These are phyloP conservation scores for Cercospora sp. DNA, from an alignment of 2,329 filamentous ascomycete genomes.

Conservation along the genomic window DNA sequence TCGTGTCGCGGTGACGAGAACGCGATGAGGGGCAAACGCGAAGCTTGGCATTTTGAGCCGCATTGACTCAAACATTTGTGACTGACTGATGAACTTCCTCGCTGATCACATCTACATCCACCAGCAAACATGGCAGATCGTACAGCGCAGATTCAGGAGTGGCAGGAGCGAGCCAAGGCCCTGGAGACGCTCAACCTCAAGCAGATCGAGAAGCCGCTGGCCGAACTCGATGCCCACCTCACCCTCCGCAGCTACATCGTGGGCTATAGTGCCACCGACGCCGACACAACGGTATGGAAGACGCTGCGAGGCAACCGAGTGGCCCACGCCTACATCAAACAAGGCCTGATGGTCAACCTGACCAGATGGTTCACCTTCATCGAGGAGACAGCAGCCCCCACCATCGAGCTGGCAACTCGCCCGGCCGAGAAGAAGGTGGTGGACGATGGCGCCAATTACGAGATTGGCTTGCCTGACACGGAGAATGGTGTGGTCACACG, in stretches of 20 bases:
- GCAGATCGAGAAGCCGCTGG: slow-evolving; percentile 69
- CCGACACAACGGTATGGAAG: slow-evolving; percentile 81
- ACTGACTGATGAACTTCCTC: background rate
- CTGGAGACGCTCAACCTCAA: slow-evolving; percentile 73
- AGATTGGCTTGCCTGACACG: slow-evolving; percentile 80
- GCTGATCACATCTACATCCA: background rate
- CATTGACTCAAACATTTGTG: slow-evolving; percentile 6
- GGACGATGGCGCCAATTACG: slow-evolving; percentile 82
- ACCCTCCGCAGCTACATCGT: slow-evolving; percentile 83
- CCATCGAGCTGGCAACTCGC: slow-evolving; percentile 54
- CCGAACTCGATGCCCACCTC: slow-evolving; percentile 81
- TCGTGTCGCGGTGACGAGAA: background rate
- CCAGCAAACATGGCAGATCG: slow-evolving; percentile 11
- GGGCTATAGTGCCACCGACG: slow-evolving; percentile 73
- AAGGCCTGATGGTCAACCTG: slow-evolving; percentile 73
- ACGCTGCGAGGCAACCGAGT: slow-evolving; percentile 81
- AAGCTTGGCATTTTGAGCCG: background rate
- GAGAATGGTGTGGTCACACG: slow-evolving; percentile 87
- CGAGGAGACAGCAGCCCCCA: slow-evolving; percentile 73
- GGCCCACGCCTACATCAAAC: slow-evolving; percentile 77
- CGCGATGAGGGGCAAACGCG: background rate
- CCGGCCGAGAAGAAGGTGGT: slow-evolving; percentile 52
- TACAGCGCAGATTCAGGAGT: slow-evolving; percentile 49
- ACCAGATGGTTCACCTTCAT: slow-evolving; percentile 86
- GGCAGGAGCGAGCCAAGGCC: slow-evolving; percentile 56